Evolutionary conservation across 257 asterid genomes (phyloP).

Genomic region (Gentiana dahurica): DNA sequence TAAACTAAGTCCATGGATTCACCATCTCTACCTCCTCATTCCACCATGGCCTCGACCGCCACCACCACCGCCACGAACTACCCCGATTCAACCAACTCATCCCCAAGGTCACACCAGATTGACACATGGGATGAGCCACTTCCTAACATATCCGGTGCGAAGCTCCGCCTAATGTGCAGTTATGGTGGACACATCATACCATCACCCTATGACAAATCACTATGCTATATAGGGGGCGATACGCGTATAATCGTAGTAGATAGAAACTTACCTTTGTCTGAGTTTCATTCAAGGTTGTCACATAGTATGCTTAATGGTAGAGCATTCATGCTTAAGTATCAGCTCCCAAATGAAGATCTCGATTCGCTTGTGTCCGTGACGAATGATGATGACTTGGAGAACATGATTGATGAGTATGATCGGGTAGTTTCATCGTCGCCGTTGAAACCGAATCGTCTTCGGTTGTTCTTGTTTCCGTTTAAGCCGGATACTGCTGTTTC

Average conservation of each 20-base stretch:
- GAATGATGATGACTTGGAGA: slow-evolving; percentile 63
- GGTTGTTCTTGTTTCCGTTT: slow-evolving; percentile 49
- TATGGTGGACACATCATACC: slow-evolving; percentile 78
- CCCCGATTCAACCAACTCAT: slow-evolving; percentile 36
- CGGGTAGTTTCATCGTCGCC: slow-evolving; percentile 34
- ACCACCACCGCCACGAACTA: slow-evolving; percentile 12
- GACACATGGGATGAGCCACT: slow-evolving; percentile 46
- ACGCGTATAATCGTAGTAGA: slow-evolving; percentile 67
- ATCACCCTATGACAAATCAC: slow-evolving; percentile 67
- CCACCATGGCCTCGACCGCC: slow-evolving; percentile 12
- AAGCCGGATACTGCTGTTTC: slow-evolving; percentile 61
- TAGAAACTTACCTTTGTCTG: slow-evolving; percentile 41
- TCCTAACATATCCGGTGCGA: slow-evolving; percentile 37
- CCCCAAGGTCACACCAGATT: slow-evolving; percentile 33
- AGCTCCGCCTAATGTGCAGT: slow-evolving; percentile 73
- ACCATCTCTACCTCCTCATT: slow-evolving; percentile 18
- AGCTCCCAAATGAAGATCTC: slow-evolving; percentile 70
- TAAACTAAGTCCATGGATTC: slow-evolving; percentile 34
- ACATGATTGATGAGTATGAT: slow-evolving; percentile 74
- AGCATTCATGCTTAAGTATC: slow-evolving; percentile 50
- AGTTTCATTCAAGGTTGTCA: slow-evolving; percentile 54
- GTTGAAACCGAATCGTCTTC: slow-evolving; percentile 45
- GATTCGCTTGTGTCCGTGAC: slow-evolving; percentile 63
- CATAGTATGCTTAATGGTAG: slow-evolving; percentile 49
- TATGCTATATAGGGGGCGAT: slow-evolving; percentile 70